These are phyloP conservation scores for Polysphondylium violaceum DNA, from an alignment of 78 protist species.

Conservation along the genomic window DNA sequence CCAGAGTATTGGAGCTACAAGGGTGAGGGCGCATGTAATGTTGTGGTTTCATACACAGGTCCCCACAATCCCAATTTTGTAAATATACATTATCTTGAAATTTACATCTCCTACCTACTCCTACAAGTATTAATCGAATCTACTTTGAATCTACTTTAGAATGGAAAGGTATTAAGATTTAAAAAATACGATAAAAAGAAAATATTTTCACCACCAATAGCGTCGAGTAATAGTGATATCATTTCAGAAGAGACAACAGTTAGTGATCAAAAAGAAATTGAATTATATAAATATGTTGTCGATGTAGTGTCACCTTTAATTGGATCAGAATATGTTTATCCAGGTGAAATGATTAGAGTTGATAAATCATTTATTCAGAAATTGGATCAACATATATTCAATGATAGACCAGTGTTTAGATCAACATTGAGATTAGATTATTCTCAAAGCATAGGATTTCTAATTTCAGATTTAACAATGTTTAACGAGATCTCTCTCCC, in stretches of 20 bases:
- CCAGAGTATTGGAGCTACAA: slow-evolving; percentile 37
- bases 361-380: slow-evolving; percentile 4
- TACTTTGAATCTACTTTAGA: not conserved
- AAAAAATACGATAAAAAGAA: not conserved
- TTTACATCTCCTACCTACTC: not conserved
- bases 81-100: not conserved
- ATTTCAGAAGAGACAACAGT: not conserved
- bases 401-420: slow-evolving; percentile 40
- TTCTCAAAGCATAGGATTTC: not conserved
- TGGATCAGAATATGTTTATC: slow-evolving; percentile 46
- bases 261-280: slow-evolving; percentile 18
- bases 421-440: not conserved
- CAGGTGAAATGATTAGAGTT: slow-evolving; percentile 31
- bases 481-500: not conserved
- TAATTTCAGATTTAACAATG: slow-evolving; percentile 42
- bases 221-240: slow-evolving; percentile 27
- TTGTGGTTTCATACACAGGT: slow-evolving; percentile 42
- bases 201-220: too few relatives aligned
- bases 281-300: slow-evolving; percentile 2
- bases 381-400: slow-evolving; percentile 14
- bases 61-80: slow-evolving; percentile 7
- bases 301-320: slow-evolving; percentile 43
- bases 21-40: slow-evolving; percentile 69
- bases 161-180: slow-evolving; percentile 33
- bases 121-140: not conserved